phyloP scores from a whole-genome alignment of 345 rosid species.

The Iberis pinnata region DNA sequence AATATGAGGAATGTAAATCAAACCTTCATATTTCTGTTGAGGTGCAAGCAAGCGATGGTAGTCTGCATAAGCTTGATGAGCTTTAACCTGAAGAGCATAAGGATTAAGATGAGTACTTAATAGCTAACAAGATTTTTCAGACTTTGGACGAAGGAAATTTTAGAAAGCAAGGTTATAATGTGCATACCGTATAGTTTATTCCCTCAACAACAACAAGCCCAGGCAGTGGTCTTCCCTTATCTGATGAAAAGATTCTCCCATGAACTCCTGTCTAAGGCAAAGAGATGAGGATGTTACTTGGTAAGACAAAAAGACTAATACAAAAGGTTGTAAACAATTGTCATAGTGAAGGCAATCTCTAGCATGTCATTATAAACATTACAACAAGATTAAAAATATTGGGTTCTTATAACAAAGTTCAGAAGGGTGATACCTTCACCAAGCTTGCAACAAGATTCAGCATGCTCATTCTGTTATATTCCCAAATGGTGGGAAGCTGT shows the following conservation, averaged over 20 bases:
- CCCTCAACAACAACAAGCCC: constrained; percentile 56
- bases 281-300: constrained; percentile 10
- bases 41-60: constrained; percentile 76
- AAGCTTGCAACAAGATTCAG: constrained; percentile 78
- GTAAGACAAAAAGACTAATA: not conserved
- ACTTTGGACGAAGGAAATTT: not conserved
- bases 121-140: not conserved
- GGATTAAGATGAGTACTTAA: not conserved
- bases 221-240: constrained; percentile 69
- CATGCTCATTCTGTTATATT: constrained; percentile 83
- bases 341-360: not conserved
- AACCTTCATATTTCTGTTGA: constrained; percentile 74
- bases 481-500: constrained; percentile 90
- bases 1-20: not conserved
- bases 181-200: constrained; percentile 65
- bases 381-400: not conserved
- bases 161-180: not conserved
- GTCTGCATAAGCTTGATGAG: constrained; percentile 57
- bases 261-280: constrained; percentile 74
- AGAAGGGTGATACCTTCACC: constrained; percentile 50
- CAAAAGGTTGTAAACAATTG: not conserved
- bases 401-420: not conserved
- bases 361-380: not conserved
- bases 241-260: constrained; percentile 78
- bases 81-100: constrained; percentile 46